Conservation (phyloP, 2,329 filamentous ascomycete species). For the Fusarium neocosmosporiellum region DNA sequence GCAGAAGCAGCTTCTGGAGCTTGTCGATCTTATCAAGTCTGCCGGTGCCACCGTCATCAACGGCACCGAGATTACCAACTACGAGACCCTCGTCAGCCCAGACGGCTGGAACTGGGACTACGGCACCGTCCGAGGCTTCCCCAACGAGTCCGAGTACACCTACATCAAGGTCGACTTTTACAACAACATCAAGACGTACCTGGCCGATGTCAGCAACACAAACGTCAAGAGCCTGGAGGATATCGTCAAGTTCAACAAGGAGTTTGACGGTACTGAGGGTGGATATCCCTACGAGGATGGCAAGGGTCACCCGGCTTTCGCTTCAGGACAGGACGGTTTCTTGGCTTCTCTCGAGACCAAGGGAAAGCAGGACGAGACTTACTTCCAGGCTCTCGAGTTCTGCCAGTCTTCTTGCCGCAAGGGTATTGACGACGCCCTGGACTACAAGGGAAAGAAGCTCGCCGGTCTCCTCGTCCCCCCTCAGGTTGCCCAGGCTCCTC, state of each 20-base stretch:
- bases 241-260: slow-evolving; percentile 72
- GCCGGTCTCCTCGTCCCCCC: slow-evolving; percentile 76
- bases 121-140: slow-evolving; percentile 67
- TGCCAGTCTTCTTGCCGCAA: slow-evolving; percentile 68
- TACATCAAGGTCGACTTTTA: slow-evolving; percentile 79
- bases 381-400: slow-evolving; percentile 74
- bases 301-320: slow-evolving; percentile 67
- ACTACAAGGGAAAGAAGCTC: slow-evolving; percentile 57
- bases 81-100: slow-evolving; percentile 70
- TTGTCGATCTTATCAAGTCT: slow-evolving; percentile 62
- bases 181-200: slow-evolving; percentile 69
- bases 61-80: slow-evolving; percentile 73
- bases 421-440: slow-evolving; percentile 77
- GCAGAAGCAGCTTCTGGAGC: slow-evolving; percentile 59
- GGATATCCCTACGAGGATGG: slow-evolving; percentile 66
- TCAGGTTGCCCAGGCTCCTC: slow-evolving; percentile 74
- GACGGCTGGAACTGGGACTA: slow-evolving; percentile 82
- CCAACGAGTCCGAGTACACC: slow-evolving; percentile 81
- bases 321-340: slow-evolving; percentile 78
- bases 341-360: slow-evolving; percentile 70
- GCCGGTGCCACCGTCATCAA: slow-evolving; percentile 77
- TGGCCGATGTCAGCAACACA: slow-evolving; percentile 71
- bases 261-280: slow-evolving; percentile 74
- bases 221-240: slow-evolving; percentile 70
- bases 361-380: slow-evolving; percentile 72